A percentile compares a stretch with the other conserved stretches of the same genome.
phyloP scores from a whole-genome alignment of 2,329 filamentous ascomycete species.

The Ascochyta lentis region DNA sequence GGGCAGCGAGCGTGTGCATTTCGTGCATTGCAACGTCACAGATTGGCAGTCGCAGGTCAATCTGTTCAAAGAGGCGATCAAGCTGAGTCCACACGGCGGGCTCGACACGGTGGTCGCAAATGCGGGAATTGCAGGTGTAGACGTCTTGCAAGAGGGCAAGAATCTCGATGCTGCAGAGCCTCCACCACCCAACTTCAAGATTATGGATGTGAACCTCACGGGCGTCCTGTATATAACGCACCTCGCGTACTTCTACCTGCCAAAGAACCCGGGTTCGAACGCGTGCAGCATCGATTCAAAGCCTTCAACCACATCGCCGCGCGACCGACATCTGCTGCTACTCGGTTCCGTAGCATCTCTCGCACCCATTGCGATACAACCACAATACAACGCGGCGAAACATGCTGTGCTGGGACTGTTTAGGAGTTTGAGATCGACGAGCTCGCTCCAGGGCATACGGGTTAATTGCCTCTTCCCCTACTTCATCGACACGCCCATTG shows the following conservation, averaged over 20 bases:
- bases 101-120: conserved; percentile 72
- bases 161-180: conserved; percentile 56
- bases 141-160: conserved; percentile 57
- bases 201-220: conserved; percentile 67
- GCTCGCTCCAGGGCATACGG: conserved; percentile 60
- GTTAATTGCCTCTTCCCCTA: conserved; percentile 73
- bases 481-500: conserved; percentile 69
- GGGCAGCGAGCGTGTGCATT: conserved; percentile 58
- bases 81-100: conserved; percentile 60
- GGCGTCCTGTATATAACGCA: conserved; percentile 71
- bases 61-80: conserved; percentile 66
- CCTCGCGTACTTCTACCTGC: conserved; percentile 67
- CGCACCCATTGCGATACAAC: conserved; percentile 48
- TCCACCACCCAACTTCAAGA: conserved; percentile 58
- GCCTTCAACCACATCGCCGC: conserved; percentile 32
- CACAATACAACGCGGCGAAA: conserved; percentile 68
- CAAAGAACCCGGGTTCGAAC: conserved; percentile 56
- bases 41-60: conserved; percentile 69
- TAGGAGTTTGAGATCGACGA: conserved; percentile 61
- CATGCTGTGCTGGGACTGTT: conserved; percentile 72
- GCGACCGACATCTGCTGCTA: conserved; percentile 68
- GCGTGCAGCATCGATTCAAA: conserved; percentile 40
- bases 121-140: conserved; percentile 63
- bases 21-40: conserved; percentile 69
- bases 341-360: conserved; percentile 68